Evolutionary conservation across 306 rosid species (phyloP).

Genomic region (Cicer bijugum): DNA sequence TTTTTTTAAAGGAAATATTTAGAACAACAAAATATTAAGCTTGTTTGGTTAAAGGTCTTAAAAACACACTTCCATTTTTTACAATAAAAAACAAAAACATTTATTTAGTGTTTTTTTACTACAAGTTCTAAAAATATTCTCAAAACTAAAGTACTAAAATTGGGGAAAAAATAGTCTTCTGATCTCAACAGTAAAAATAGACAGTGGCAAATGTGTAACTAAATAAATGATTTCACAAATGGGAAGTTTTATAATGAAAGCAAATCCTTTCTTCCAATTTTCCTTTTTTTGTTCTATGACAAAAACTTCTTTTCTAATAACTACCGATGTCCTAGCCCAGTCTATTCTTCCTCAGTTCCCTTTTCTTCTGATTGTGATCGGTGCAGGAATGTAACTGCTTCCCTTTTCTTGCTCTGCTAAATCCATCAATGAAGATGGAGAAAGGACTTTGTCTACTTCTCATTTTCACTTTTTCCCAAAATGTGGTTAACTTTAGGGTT

Average conservation of each 20-base stretch:
- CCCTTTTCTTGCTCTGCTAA: constrained; percentile 4
- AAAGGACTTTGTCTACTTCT: constrained; percentile 16
- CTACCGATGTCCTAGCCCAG: not conserved
- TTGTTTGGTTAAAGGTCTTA: not conserved
- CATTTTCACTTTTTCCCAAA: constrained; percentile 20
- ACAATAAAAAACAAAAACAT: not conserved
- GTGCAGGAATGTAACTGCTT: constrained; percentile 18
- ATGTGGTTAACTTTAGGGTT: constrained; percentile 8
- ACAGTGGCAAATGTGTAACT: not conserved
- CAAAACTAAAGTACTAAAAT: not conserved
- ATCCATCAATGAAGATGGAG: constrained; percentile 3
- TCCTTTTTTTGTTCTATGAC: not conserved
- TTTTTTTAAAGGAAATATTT: not conserved
- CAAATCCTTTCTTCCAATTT: not conserved
- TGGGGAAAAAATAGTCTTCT: not conserved
- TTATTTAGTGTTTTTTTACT: not conserved
- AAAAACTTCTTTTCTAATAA: not conserved
- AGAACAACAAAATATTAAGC: constrained; percentile 1
- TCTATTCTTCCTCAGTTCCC: constrained; percentile 2
- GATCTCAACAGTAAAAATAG: not conserved
- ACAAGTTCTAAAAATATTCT: constrained; percentile 18
- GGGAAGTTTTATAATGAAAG: not conserved
- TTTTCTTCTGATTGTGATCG: constrained; percentile 3
- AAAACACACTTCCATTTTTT: not conserved
- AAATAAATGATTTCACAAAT: constrained; percentile 5